Base-by-base conservation (phyloP, 2,329 filamentous ascomycete species). In the Lasiodiplodia citricola region DNA sequence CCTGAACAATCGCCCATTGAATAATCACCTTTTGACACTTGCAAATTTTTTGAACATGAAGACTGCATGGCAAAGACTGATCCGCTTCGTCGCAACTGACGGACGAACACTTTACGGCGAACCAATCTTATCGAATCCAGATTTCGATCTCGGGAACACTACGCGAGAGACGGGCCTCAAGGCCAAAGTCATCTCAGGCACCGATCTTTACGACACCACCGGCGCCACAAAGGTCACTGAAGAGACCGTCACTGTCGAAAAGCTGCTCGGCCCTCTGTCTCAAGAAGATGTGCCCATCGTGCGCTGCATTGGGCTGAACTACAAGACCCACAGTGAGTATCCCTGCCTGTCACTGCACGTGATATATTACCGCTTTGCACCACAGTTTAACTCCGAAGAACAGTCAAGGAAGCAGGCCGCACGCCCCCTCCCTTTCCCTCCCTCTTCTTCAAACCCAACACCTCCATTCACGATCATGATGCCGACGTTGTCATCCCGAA, bases 361-460 rank as follows among this genome's bases (percentile, higher is more conserved):
- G 31, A 35, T 35, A 0, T 10, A 35, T 35, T 10, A 35, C 8
- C 31, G 6, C 31, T 2, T 10, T 35, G 31, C 1, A 35, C 8
- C 8, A 2, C 7, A 35, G 8, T 35, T 35, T 28, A 23, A 14
- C 10, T n/a, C 23, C 16, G 58, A 11, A 5, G 7, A 4, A 10
- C 38, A 64, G 67, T 58, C 38, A 58, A 58, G 35, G 52, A 67
- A 31, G 50, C 66, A 13, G 54, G 44, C 31, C 23, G 81, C 86
- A 91, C 2, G 84, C 91, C 69, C 91, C 92, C 1, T 86, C 87
- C 74, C 91, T 88, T 72, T 92, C 92, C 0, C 85, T 93, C 13
- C 23, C 80, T 86, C 44, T 87, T 87, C 74, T 83, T 85, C 74
- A 87, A 87, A 71, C 76, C 78, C 28, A 77, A 75, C 70, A 79